These are phyloP conservation scores for Tinospora cordifolia DNA, from an alignment of 164 flowering plant species.

Conservation along the genomic window DNA sequence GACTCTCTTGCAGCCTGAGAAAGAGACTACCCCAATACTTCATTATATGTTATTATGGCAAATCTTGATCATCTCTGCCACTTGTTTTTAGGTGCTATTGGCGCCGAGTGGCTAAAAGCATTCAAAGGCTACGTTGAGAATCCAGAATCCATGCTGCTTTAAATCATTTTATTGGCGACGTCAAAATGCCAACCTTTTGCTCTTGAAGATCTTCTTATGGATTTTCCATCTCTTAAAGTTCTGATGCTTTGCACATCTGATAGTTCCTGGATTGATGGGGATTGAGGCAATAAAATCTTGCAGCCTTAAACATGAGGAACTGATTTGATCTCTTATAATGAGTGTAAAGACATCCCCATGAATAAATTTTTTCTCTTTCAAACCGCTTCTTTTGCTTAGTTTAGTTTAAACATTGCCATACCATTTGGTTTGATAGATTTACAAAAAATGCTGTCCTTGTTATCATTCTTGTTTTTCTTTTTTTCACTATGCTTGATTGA, in stretches of 20 bases:
- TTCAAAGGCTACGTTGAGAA: constrained; percentile 87
- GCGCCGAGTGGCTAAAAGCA: constrained; percentile 89
- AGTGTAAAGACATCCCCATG: constrained; percentile 14
- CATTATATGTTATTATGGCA: neutral
- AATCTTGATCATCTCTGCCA: neutral
- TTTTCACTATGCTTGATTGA: too few species aligned
- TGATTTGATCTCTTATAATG: neutral
- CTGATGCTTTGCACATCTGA: neutral
- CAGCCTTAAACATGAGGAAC: neutral
- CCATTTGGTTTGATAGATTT: too few species aligned
- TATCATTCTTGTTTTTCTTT: too few species aligned
- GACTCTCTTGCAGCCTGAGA: neutral
- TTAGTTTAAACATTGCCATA: too few species aligned
- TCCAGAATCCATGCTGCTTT: constrained; percentile 83
- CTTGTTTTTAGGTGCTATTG: constrained; percentile 75
- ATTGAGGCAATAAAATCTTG: constrained; percentile 8
- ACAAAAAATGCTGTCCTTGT: too few species aligned
- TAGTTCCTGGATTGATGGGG: neutral
- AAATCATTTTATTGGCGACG: constrained; percentile 8
- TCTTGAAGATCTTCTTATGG: neutral
- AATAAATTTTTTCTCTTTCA: constrained; percentile 3
- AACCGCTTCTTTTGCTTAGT: too few species aligned
- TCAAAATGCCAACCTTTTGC: neutral
- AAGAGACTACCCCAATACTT: neutral
- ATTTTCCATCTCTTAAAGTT: neutral